phyloP scores from a whole-genome alignment of 306 rosid genomes.

The Rosa chinensis region DNA sequence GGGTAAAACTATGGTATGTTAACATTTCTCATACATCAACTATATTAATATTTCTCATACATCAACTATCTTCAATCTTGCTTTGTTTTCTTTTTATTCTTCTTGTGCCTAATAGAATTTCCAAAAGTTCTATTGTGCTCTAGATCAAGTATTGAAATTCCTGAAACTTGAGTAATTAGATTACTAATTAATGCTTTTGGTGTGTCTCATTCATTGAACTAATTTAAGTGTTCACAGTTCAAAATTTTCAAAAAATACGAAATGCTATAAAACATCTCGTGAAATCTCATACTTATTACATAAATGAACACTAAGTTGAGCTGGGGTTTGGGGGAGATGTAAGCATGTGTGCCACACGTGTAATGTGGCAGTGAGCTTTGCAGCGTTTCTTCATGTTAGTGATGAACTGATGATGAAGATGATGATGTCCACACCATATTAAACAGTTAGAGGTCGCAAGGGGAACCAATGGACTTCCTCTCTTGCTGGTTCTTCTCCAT shows the following conservation, averaged over 20 bases:
- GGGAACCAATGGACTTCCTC: not conserved
- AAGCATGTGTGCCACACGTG: constrained; percentile 8
- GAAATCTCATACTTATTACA: not conserved
- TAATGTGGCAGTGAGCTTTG: constrained; percentile 1
- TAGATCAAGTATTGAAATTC: not conserved
- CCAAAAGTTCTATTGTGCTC: not conserved
- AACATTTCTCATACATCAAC: too few relatives aligned
- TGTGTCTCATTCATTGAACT: not conserved
- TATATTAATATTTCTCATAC: too few relatives aligned
- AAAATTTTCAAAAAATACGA: not conserved
- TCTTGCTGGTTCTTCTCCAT: not conserved
- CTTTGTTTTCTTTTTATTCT: not conserved
- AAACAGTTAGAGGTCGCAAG: not conserved
- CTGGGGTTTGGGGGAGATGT: not conserved
- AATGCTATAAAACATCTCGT: too few relatives aligned
- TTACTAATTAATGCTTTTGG: not conserved
- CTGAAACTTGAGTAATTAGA: not conserved
- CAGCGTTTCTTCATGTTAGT: not conserved
- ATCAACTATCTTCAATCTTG: not conserved
- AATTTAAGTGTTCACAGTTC: not conserved
- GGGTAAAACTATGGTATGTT: too few relatives aligned
- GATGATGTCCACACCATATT: not conserved
- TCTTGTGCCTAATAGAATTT: not conserved
- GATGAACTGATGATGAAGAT: not conserved
- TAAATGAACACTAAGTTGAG: not conserved